Conservation (phyloP, 768 basidiomycete genomes). For the Phlebiopsis gigantea region DNA sequence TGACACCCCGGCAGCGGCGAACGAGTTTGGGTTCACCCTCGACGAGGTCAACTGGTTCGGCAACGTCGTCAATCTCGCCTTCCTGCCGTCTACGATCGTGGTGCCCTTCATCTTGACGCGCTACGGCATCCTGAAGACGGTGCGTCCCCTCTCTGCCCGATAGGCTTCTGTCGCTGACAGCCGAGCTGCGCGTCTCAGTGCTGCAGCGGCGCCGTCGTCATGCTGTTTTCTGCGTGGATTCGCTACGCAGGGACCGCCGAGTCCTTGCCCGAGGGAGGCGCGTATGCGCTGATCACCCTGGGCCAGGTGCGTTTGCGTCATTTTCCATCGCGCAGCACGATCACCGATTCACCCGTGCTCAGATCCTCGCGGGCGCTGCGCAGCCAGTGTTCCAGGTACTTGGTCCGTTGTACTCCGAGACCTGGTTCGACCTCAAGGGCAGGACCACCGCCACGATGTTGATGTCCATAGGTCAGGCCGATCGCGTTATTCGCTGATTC, state of each 20-base stretch:
- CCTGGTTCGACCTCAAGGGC: slow-evolving; percentile 73
- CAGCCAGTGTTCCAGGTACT: slow-evolving; percentile 75
- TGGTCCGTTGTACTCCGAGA: slow-evolving; percentile 77
- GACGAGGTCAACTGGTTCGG: slow-evolving; percentile 79
- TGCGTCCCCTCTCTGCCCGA: slow-evolving; percentile 34
- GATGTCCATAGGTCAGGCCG: slow-evolving; percentile 37
- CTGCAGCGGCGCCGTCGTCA: slow-evolving; percentile 46
- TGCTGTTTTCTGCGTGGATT: slow-evolving; percentile 69
- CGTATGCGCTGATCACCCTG: slow-evolving; percentile 64
- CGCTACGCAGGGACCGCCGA: slow-evolving; percentile 64
- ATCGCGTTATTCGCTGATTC: neutral
- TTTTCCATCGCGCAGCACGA: neutral
- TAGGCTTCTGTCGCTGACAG: neutral
- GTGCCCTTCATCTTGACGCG: slow-evolving; percentile 53
- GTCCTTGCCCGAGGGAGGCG: slow-evolving; percentile 43
- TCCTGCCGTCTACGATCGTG: slow-evolving; percentile 55
- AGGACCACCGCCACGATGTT: slow-evolving; percentile 76
- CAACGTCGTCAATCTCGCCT: slow-evolving; percentile 58
- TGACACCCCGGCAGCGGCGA: slow-evolving; percentile 36
- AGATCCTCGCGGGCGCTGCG: slow-evolving; percentile 60
- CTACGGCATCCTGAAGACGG: slow-evolving; percentile 60
- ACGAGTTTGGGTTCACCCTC: slow-evolving; percentile 63
- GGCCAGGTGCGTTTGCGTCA: slow-evolving; percentile 48
- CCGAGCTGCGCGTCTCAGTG: slow-evolving; percentile 38
- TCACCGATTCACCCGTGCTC: neutral